phyloP scores from a whole-genome alignment of 768 basidiomycete species.

The Hirschioporus abietinus region DNA sequence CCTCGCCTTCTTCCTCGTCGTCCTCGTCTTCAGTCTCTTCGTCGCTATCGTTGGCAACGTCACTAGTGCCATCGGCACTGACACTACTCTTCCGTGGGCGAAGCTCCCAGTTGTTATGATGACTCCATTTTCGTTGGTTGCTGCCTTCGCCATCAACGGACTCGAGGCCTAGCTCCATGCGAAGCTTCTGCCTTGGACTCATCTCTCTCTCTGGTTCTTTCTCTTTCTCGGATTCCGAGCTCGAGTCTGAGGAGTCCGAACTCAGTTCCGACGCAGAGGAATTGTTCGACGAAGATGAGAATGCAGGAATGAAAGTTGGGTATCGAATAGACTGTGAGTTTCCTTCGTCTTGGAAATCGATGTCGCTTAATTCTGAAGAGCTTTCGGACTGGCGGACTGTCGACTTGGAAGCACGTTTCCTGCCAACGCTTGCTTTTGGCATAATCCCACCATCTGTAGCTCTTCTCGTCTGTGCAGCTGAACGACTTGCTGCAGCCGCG shows the following conservation, averaged over 20 bases:
- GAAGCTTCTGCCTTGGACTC: not conserved
- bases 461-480: not conserved
- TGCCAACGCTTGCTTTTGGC: not conserved
- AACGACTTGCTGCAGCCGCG: not conserved
- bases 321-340: slow-evolving; percentile 25
- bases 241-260: slow-evolving; percentile 34
- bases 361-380: slow-evolving; percentile 5
- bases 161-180: not conserved
- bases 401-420: slow-evolving; percentile 11
- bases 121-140: not conserved
- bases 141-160: not conserved
- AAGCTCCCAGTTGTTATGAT: slow-evolving; percentile 6
- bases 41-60: slow-evolving; percentile 18
- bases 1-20: slow-evolving; percentile 9
- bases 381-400: slow-evolving; percentile 22
- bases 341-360: slow-evolving; percentile 10
- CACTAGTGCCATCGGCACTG: slow-evolving; percentile 11
- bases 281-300: slow-evolving; percentile 39
- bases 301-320: slow-evolving; percentile 68
- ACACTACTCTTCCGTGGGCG: slow-evolving; percentile 16
- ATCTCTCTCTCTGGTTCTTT: slow-evolving; percentile 23
- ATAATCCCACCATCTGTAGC: not conserved
- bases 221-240: slow-evolving; percentile 25
- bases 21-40: slow-evolving; percentile 10
- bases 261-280: slow-evolving; percentile 19